These are phyloP conservation scores for Eleusine indica DNA, from an alignment of 176 grass and related monocot species.

Conservation along the genomic window DNA sequence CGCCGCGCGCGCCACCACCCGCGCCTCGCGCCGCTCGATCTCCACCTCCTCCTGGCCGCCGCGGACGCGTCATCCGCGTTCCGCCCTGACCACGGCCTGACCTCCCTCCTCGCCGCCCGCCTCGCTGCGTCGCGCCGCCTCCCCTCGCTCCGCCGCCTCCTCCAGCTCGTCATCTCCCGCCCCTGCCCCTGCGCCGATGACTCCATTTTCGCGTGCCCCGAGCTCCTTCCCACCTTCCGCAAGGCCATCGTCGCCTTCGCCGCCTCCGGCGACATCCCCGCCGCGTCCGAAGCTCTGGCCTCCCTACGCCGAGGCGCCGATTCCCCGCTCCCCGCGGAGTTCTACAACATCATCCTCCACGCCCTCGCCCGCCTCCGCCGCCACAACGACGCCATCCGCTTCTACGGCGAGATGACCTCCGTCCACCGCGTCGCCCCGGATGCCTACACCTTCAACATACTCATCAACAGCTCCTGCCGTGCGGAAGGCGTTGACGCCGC, in stretches of 20 bases:
- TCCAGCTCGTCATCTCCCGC: constrained; percentile 52
- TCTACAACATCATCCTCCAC: constrained; percentile 76
- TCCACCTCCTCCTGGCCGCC: constrained; percentile 67
- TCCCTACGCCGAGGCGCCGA: constrained; percentile 59
- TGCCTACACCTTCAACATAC: constrained; percentile 75
- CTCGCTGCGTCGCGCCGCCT: constrained; percentile 62
- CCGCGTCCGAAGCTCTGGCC: constrained; percentile 43
- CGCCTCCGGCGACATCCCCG: constrained; percentile 54
- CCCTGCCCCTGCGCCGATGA: constrained; percentile 71
- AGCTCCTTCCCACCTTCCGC: constrained; percentile 64
- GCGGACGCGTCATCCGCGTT: constrained; percentile 51
- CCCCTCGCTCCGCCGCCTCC: constrained; percentile 52
- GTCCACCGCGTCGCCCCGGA: constrained; percentile 57
- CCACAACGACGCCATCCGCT: constrained; percentile 50
- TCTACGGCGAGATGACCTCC: constrained; percentile 65
- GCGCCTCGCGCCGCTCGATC: constrained; percentile 61
- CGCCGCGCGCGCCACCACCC: constrained; percentile 60
- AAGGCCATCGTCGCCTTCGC: constrained; percentile 66
- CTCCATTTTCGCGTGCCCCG: constrained; percentile 79
- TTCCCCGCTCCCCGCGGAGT: constrained; percentile 53
- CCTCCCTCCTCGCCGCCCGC: constrained; percentile 45
- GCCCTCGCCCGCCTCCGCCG: constrained; percentile 40
- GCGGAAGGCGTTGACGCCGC: constrained; percentile 51
- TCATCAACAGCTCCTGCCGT: constrained; percentile 65
- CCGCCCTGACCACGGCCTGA: constrained; percentile 73